Conservation (phyloP, 768 basidiomycete species). For the Lentinula sp. region DNA sequence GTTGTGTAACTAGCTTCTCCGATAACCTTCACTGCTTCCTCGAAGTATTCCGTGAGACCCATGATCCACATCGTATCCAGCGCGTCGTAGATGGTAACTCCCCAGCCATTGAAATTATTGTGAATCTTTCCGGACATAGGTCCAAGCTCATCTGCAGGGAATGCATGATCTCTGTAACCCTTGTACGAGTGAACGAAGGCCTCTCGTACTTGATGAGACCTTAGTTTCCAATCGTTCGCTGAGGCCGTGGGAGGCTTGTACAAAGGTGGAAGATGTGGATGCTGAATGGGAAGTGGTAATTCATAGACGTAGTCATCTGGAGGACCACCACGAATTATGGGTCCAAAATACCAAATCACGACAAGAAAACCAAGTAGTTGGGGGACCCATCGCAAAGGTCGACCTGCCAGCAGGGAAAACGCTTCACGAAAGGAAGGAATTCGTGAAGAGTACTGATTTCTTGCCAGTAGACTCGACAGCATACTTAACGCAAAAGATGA, state of each 20-base stretch:
- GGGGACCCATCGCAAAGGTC: slow-evolving; percentile 6
- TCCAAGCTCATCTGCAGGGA: slow-evolving; percentile 47
- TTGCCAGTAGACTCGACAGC: neutral
- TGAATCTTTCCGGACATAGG: slow-evolving; percentile 35
- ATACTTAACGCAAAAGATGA: neutral
- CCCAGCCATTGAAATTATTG: slow-evolving; percentile 57
- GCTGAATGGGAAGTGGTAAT: slow-evolving; percentile 2
- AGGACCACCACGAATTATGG: neutral
- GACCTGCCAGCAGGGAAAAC: slow-evolving; percentile 2
- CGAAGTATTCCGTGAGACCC: slow-evolving; percentile 67
- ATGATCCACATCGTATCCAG: slow-evolving; percentile 81
- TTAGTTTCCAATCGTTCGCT: slow-evolving; percentile 25
- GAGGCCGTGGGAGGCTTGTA: slow-evolving; percentile 1
- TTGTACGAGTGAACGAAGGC: slow-evolving; percentile 52
- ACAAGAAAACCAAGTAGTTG: neutral
- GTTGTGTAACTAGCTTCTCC: slow-evolving; percentile 36
- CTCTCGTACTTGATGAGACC: slow-evolving; percentile 42
- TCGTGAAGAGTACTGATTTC: neutral
- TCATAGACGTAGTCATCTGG: neutral
- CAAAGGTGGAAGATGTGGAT: slow-evolving; percentile 4
- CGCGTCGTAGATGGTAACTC: slow-evolving; percentile 66
- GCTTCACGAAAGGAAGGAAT: slow-evolving; percentile 1
- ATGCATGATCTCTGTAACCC: slow-evolving; percentile 46
- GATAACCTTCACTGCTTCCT: slow-evolving; percentile 46
- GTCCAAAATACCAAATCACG: slow-evolving; percentile 4